Conservation (phyloP, 495 filamentous ascomycete genomes). For the Daldinia caldariorum region DNA sequence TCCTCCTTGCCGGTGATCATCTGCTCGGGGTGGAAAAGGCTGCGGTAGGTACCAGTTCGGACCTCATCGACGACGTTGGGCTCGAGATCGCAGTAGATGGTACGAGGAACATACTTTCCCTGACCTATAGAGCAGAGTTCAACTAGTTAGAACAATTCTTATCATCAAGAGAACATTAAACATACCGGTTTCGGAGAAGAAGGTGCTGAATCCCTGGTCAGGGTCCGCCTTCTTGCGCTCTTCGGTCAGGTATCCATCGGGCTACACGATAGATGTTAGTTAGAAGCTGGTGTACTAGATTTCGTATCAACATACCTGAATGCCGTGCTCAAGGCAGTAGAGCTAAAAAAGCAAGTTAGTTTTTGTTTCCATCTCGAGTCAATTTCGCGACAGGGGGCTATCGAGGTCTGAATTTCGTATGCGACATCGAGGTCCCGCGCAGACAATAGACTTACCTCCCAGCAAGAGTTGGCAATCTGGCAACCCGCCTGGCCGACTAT, state of each 20-base stretch:
- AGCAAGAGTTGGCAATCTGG: slow-evolving; percentile 99
- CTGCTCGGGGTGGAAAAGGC: slow-evolving; percentile 96
- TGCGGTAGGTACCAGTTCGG: slow-evolving; percentile 94
- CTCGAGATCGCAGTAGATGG: slow-evolving; percentile 99
- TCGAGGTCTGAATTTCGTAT: slow-evolving; percentile 4
- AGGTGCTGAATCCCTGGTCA: slow-evolving; percentile 98
- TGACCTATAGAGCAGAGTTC: slow-evolving; percentile 68
- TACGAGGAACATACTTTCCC: slow-evolving; percentile 98
- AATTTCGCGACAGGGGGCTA: background rate
- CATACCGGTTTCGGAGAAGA: slow-evolving; percentile 99
- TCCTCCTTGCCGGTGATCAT: slow-evolving; percentile 99
- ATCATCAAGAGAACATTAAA: slow-evolving; percentile 16
- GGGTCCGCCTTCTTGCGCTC: slow-evolving; percentile 92
- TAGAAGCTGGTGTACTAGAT: slow-evolving; percentile 1
- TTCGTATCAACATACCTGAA: slow-evolving; percentile 76
- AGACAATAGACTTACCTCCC: slow-evolving; percentile 82
- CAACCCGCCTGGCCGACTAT: slow-evolving; percentile 99
- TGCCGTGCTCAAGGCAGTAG: slow-evolving; percentile 99
- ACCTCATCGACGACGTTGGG: slow-evolving; percentile 99
- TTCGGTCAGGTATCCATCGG: slow-evolving; percentile 98
- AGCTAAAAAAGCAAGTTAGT: slow-evolving; percentile 66
- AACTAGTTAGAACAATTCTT: slow-evolving; percentile 35
- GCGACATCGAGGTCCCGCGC: slow-evolving; percentile 9
- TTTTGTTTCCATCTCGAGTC: slow-evolving; percentile 37
- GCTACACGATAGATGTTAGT: slow-evolving; percentile 68